Percentiles rank a stretch among this genome's conserved stretches.
phyloP scores from a whole-genome alignment of 345 rosid genomes.

The Lenwebbia sp. region DNA sequence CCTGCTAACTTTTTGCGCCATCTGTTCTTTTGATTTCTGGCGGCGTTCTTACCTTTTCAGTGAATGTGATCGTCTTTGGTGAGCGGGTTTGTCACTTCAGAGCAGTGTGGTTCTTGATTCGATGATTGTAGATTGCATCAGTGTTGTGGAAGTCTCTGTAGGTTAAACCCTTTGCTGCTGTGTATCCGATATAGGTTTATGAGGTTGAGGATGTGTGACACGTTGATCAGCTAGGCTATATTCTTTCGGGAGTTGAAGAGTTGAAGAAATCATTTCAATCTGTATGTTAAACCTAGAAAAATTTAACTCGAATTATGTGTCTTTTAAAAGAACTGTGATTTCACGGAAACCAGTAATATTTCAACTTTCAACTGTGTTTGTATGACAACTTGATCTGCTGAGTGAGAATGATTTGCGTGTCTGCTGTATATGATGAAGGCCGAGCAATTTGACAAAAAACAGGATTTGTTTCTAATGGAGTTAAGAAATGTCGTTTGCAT shows the following conservation, averaged over 20 bases:
- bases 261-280: neutral
- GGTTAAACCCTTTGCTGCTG: neutral
- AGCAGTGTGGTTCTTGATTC: neutral
- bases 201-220: neutral
- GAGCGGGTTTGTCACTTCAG: neutral
- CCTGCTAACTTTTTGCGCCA: neutral
- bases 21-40: neutral
- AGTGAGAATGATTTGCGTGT: neutral
- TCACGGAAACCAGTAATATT: neutral
- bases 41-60: neutral
- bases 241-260: neutral
- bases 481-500: neutral
- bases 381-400: neutral
- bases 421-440: neutral
- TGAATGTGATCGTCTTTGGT: neutral
- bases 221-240: neutral
- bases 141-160: neutral
- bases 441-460: neutral
- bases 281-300: neutral
- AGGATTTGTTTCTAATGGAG: neutral
- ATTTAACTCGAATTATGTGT: rapidly evolving
- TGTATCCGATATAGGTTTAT: neutral
- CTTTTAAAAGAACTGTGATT: neutral
- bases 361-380: neutral
- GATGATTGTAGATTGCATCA: neutral